Conservation (phyloP, 83 land plant species). For the Diphasiastrum complanatum region DNA sequence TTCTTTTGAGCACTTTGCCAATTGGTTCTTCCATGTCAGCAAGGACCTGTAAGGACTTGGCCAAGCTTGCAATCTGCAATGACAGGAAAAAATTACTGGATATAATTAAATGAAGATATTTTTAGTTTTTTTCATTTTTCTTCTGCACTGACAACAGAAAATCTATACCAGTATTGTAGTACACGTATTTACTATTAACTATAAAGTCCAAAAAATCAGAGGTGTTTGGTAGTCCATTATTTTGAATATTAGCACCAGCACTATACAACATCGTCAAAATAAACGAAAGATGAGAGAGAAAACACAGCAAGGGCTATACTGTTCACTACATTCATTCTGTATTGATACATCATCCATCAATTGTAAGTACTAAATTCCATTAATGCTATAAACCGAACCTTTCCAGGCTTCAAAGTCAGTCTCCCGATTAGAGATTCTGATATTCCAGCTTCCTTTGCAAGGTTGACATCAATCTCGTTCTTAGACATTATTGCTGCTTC, state of each 20-base stretch:
- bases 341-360: not conserved
- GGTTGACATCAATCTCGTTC: constrained; percentile 74
- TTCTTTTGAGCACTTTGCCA: constrained; percentile 65
- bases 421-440: constrained; percentile 62
- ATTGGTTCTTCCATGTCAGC: constrained; percentile 97
- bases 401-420: constrained; percentile 69
- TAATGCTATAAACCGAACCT: constrained; percentile 32
- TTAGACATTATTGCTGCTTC: constrained; percentile 49
- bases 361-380: not conserved
- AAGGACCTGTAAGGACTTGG: constrained; percentile 68
- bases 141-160: not conserved
- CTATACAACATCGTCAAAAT: too few relatives aligned
- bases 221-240: too few relatives aligned
- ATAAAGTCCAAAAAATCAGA: too few relatives aligned
- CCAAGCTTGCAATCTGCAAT: constrained; percentile 59
- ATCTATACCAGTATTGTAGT: too few relatives aligned
- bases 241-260: too few relatives aligned
- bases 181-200: too few relatives aligned
- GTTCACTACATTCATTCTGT: not conserved
- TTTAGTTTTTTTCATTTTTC: not conserved
- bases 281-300: too few relatives aligned
- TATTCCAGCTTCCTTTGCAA: constrained; percentile 67
- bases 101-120: not conserved
- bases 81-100: not conserved
- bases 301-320: not conserved